These are phyloP conservation scores for Diversispora epigaea DNA, from an alignment of 192 early-diverging fungal species.

Conservation along the genomic window DNA sequence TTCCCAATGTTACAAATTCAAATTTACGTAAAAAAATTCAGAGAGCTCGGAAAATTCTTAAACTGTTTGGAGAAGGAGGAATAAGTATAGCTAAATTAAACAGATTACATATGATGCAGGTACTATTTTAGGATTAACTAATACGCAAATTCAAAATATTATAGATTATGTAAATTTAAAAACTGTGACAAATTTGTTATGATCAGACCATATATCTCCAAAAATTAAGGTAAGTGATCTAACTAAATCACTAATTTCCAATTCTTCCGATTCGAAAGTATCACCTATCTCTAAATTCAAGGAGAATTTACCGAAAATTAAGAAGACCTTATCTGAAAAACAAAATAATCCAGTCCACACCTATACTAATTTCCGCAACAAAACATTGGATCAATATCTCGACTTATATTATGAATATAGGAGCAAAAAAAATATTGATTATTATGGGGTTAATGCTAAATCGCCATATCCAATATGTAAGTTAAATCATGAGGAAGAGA, in stretches of 20 bases:
- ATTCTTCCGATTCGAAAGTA: constrained; percentile 3
- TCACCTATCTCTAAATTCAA: neutral
- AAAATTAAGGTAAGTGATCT: constrained; percentile 12
- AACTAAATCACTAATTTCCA: neutral
- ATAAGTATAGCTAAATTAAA: constrained; percentile 12
- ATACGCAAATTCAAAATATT: constrained; percentile 14
- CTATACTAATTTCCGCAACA: constrained; percentile 4
- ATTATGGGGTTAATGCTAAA: no score
- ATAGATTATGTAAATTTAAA: constrained; percentile 21
- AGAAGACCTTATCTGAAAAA: constrained; percentile 8
- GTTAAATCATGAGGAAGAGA: no score
- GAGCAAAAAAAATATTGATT: constrained; percentile 9
- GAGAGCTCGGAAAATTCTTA: neutral
- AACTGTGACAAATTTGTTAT: constrained; percentile 7
- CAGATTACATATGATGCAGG: constrained; percentile 10
- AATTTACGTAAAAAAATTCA: constrained; percentile 12
- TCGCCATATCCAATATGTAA: no score
- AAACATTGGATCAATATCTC: constrained; percentile 26
- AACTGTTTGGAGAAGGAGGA: neutral
- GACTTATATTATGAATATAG: constrained; percentile 17
- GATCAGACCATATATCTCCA: no score
- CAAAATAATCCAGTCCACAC: neutral
- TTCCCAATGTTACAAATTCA: neutral
- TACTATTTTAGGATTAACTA: constrained; percentile 9
- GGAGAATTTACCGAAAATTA: neutral